Evolutionary conservation across 176 grass and related monocot species (phyloP).

Genomic region (Oryza glaberrima): DNA sequence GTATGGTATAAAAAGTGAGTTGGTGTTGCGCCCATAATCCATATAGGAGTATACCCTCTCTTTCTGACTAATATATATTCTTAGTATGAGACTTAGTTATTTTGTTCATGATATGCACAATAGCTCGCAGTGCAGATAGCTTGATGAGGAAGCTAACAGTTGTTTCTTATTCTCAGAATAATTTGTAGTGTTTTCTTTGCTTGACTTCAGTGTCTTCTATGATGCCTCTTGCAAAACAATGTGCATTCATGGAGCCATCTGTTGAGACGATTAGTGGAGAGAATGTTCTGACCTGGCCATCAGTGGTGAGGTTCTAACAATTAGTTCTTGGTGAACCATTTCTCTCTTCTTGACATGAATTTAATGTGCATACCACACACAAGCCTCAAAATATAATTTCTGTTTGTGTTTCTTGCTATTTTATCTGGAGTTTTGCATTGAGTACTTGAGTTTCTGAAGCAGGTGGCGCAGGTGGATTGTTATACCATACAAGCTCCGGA

Average conservation of each 20-base stretch:
- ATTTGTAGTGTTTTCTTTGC: constrained; percentile 33
- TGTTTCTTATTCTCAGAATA: constrained; percentile 27
- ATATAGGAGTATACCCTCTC: not conserved
- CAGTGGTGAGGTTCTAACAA: constrained; percentile 59
- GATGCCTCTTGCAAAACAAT: constrained; percentile 84
- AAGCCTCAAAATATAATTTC: constrained; percentile 3
- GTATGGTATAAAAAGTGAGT: constrained; percentile 99
- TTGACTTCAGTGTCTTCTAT: constrained; percentile 82
- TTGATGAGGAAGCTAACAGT: not conserved
- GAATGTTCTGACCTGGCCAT: constrained; percentile 96
- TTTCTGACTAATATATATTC: constrained; percentile 21
- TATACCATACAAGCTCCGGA: constrained; percentile 82
- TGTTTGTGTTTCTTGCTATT: constrained; percentile 18
- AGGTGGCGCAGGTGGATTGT: constrained; percentile 95
- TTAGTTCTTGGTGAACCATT: constrained; percentile 23
- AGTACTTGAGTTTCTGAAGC: constrained; percentile 29
- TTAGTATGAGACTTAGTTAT: not conserved
- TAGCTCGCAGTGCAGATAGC: not conserved
- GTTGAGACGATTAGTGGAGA: constrained; percentile 94
- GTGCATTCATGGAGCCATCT: constrained; percentile 83
- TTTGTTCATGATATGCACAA: constrained; percentile 15
- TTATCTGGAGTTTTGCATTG: constrained; percentile 2
- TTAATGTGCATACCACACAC: not conserved
- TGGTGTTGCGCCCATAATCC: not conserved
- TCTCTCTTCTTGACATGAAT: constrained; percentile 23